Evolutionary conservation across 2,329 filamentous ascomycete genomes (phyloP), one percentile per base, ranked within the genome.

Genomic region (Fusarium sp.): DNA sequence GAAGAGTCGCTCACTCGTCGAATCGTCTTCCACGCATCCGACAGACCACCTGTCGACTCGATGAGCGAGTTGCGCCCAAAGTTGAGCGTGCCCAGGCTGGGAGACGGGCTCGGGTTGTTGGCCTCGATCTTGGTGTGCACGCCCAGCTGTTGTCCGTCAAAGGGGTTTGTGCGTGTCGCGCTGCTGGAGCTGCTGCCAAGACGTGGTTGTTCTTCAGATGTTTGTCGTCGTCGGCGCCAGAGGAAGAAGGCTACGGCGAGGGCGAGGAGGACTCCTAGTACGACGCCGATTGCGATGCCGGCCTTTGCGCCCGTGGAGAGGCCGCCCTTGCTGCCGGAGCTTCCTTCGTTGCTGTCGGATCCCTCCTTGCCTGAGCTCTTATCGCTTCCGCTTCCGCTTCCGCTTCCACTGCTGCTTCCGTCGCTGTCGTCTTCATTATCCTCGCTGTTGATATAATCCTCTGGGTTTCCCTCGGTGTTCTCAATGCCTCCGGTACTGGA

Each of bases 121-220:
- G 77, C 74, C 22, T 75, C 77, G 57, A 79, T 79, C 69, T 77
- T 77, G 14, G 77, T 79, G n/a, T 75, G 76, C 6, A 79, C 77
- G 8, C 77, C 77, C 37, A 79, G 63, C 62, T 59, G 67, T 17
- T 70, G 69, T 6, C 77, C 74, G 45, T 75, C 75, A 14, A 76
- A 78, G 11, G 76, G 73, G 17, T 68, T 71, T 27, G 65, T 65
- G 25, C 66, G 73, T 40, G 72, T 65, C 54, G 59, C 66, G 45
- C 65, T 63, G 40, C 75, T 73, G 38, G 74, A 69, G 17, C 74
- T 72, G 63, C 72, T 76, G n/a, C 75, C 77, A 8, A 71, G 67
- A 1, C 71, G 77, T 6, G 58, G 52, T 22, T 64, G 52, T 2
- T 32, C 63, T 11, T 50, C 45, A 15, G 57, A 20, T 20, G 37